Evolutionary conservation across 768 basidiomycete genomes (phyloP), one percentile per base, ranked within the genome.

Genomic region (Pulveroboletus sp.): DNA sequence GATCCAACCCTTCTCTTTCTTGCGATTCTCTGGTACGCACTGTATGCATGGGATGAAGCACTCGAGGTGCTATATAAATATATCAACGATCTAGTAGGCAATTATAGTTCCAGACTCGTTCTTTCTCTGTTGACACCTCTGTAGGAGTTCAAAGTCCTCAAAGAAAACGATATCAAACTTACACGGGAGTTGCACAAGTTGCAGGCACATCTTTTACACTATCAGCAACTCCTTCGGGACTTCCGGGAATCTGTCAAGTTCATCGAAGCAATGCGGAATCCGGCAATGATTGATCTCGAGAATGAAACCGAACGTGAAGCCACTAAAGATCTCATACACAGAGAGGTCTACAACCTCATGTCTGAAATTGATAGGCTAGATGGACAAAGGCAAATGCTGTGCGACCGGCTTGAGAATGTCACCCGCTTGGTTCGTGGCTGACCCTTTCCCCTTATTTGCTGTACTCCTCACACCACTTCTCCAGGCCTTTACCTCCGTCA

Each of bases 31-130:
- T 83, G 82, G 82, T 80, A 81, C 55, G 74, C 78, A 0, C 55
- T 82, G 6, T 82, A 83, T 59, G 75, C 78, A 5, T 83, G 82
- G 80, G 82, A 83, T 47, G 80, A 83, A 59, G 70, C 77, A 1
- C 69, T 82, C 17, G 80, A 82, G 52, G 61, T 66, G 7, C 50
- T 83, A 32, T 79, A 79, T 57, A 52, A 56, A 5, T 76, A 82
- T 54, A 75, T 83, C 18, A 76, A 73, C 40, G 62, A 50, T 40
- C 60, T 84, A 64, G 79, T 81, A 62, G 18, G 76, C 14, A 8
- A 32, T 26, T 14, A 37, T 10, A 6, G 46, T 15, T 0, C 5
- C 11, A 1, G 3, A 3, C 10, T 2, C 18, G 24, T 24, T 17
- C 10, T 33, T 5, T 15, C 15, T 33, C 6, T 18, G 3, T 10